Evolutionary conservation across 2,329 filamentous ascomycete species (phyloP).

Genomic region (Claviceps purpurea): DNA sequence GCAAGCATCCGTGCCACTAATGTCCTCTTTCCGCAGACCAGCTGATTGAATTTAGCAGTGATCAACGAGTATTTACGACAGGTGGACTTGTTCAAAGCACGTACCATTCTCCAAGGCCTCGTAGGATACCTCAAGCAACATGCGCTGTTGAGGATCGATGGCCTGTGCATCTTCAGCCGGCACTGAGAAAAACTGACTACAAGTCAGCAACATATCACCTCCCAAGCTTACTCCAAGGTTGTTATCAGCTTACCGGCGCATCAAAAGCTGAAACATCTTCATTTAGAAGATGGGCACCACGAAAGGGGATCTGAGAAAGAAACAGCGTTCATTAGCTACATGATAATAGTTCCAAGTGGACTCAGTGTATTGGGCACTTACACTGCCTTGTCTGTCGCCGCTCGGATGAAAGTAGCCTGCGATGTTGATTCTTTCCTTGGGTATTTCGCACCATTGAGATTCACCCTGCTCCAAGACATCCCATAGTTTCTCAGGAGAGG

Average conservation of each 20-base stretch:
- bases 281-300: conserved; percentile 38
- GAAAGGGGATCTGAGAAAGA: conserved; percentile 28
- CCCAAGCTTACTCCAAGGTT: background rate
- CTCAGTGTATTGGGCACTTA: conserved; percentile 14
- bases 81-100: background rate
- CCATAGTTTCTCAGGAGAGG: conserved; percentile 32
- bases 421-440: conserved; percentile 34
- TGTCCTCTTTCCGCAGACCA: conserved; percentile 28
- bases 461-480: conserved; percentile 29
- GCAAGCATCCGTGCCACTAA: conserved; percentile 30
- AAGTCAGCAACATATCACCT: background rate
- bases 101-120: conserved; percentile 37
- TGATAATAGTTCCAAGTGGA: background rate
- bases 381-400: conserved; percentile 33
- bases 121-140: conserved; percentile 36
- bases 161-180: conserved; percentile 36
- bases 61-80: background rate
- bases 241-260: conserved; percentile 25
- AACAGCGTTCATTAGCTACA: conserved; percentile 4
- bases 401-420: conserved; percentile 41
- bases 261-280: conserved; percentile 34
- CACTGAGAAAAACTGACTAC: conserved; percentile 35
- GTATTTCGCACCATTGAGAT: conserved; percentile 36
- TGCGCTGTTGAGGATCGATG: conserved; percentile 40
- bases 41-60: conserved; percentile 15